phyloP scores from a whole-genome alignment of 805 yeast genomes.

The Saccharomycopsis guyanensis region DNA sequence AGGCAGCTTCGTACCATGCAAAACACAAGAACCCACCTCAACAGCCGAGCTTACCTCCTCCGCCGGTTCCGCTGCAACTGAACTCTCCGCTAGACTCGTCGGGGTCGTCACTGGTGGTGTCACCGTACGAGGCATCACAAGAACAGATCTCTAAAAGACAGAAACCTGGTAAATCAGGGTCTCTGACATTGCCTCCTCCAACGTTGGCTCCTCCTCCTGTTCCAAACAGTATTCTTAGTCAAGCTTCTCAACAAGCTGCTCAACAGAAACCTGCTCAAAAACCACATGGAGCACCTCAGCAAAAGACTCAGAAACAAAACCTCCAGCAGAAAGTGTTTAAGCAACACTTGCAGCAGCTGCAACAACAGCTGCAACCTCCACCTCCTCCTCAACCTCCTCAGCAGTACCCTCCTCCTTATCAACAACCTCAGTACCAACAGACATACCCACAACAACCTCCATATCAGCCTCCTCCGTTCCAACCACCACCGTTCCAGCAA shows the following conservation, averaged over 20 bases:
- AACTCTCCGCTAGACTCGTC: too few species aligned
- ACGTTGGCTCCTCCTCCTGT: constrained; percentile 15
- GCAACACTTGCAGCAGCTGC: not conserved
- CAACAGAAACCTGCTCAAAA: too few species aligned
- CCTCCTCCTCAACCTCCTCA: too few species aligned
- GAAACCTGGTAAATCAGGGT: not conserved
- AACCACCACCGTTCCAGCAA: not conserved
- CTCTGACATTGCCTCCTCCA: constrained; percentile 2
- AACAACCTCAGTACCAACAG: not conserved
- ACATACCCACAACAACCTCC: not conserved
- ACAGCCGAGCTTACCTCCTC: not conserved
- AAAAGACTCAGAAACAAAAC: not conserved
- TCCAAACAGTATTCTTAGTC: constrained; percentile 4
- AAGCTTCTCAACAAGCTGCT: too few species aligned
- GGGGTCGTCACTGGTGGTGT: not conserved
- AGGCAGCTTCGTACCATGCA: too few species aligned
- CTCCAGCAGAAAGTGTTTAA: not conserved
- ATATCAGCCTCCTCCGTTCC: not conserved
- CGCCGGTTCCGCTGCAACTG: not conserved
- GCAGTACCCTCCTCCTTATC: not conserved
- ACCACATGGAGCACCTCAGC: constrained; percentile 13
- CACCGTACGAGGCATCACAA: constrained; percentile 16
- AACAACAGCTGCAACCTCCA: constrained; percentile 4
- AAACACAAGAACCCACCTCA: too few species aligned
- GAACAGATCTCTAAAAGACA: constrained; percentile 8